Evolutionary conservation across 805 yeast genomes (phyloP), one percentile per base, ranked within the genome.

Genomic region (Groenewaldozyma salmanticensis): DNA sequence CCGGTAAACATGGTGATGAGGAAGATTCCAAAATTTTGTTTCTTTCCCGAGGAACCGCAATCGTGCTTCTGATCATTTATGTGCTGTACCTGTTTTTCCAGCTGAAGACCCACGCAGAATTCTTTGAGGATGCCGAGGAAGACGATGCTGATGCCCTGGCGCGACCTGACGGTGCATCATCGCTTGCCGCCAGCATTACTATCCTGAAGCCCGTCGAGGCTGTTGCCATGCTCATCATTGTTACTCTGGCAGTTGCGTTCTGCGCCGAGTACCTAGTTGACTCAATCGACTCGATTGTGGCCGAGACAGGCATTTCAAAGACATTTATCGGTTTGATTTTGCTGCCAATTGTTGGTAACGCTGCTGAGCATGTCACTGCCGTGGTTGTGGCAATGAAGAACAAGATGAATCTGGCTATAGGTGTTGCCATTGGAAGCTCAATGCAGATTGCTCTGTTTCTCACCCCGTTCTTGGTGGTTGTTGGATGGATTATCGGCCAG

Each of bases 341-440:
- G 35, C 81, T 92, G 47, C 98, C 98, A 32, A 90, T 92, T 48
- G 97, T 92, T 21, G 98, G 97, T 42, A 92, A 92, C 55, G 98
- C 98, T 2, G 97, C 97, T 9, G 98, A 92, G 62, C 98, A 92
- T 62, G 97, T 86, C 39, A 92, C 98, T 16, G 95, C 97, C 2
- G 81, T 92, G 29, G 74, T 86, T 47, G 97, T 92, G 37, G 97
- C 98, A 18, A 76, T 79, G 72, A 87, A 87, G 65, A 85, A 92
- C 63, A 92, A 92, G 65, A 92, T 92, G 96, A 97, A 92, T 60
- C 72, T 92, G 45, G 96, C 98, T 11, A 74, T 92, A 51, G 95
- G 96, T 44, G 97, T 92, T 36, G 97, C 98, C 2, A 79, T 92
- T 45, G 98, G 98, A 17, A 83, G 95, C 1, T 86, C 96, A 2